These are phyloP conservation scores for Halophytophthora polymorphica DNA, from an alignment of 352 stramenopile species.

Conservation along the genomic window DNA sequence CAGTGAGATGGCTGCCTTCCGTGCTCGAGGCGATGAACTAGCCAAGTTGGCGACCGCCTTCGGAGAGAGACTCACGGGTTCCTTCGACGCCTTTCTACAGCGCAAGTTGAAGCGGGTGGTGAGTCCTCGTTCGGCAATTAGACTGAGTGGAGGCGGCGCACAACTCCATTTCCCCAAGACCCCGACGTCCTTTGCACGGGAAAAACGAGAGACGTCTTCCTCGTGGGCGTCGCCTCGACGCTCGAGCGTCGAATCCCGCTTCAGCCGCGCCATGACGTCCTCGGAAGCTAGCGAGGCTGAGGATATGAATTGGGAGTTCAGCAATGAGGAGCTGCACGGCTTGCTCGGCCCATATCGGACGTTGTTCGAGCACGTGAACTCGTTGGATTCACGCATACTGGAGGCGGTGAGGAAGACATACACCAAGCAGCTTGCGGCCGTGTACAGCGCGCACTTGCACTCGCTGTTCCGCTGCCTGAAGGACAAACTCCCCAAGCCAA, in stretches of 20 bases:
- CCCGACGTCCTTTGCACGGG: conserved; percentile 8
- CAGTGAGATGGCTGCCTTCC: conserved; percentile 64
- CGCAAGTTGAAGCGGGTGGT: conserved; percentile 32
- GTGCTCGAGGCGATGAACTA: conserved; percentile 51
- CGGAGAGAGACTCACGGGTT: conserved; percentile 47
- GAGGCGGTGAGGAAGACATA: conserved; percentile 42
- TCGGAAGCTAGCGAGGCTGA: conserved; percentile 28
- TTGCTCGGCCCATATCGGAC: conserved; percentile 43
- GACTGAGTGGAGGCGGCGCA: conserved; percentile 1
- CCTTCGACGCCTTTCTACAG: conserved; percentile 60
- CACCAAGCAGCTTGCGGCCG: conserved; percentile 38
- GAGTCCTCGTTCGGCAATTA: conserved; percentile 6
- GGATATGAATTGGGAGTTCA: conserved; percentile 69
- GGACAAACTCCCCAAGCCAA: conserved; percentile 52
- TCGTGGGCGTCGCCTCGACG: conserved; percentile 12
- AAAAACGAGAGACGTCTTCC: conserved; percentile 27
- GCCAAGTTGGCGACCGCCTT: conserved; percentile 36
- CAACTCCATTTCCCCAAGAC: conserved; percentile 3
- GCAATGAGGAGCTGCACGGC: conserved; percentile 53
- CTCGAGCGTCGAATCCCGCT: conserved; percentile 22
- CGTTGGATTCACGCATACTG: conserved; percentile 37
- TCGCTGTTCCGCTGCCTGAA: conserved; percentile 55
- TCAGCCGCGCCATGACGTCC: conserved; percentile 35
- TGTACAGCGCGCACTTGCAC: conserved; percentile 57
- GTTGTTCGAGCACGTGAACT: conserved; percentile 36